phyloP scores from a whole-genome alignment of 768 basidiomycete species.

The Gymnopilus dilepis region DNA sequence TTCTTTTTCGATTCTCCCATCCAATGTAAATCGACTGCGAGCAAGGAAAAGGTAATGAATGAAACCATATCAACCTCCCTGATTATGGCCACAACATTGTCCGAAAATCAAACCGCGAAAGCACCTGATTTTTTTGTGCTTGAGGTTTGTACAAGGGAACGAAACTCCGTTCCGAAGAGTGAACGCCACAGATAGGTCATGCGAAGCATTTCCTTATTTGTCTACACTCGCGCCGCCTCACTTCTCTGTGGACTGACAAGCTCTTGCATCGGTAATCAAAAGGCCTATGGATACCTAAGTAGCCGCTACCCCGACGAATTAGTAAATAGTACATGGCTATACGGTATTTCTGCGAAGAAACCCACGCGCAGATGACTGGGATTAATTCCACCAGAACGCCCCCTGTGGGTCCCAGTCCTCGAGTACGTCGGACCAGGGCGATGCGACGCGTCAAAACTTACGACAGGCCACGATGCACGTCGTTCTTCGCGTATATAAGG shows the following conservation, averaged over 20 bases:
- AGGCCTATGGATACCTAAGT: background rate
- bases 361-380: background rate
- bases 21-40: background rate
- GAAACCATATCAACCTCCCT: background rate
- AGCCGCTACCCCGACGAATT: background rate
- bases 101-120: too few relatives aligned
- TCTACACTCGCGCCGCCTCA: background rate
- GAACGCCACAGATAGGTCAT: conserved; percentile 6
- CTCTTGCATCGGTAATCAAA: background rate
- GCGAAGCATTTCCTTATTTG: background rate
- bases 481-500: background rate
- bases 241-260: background rate
- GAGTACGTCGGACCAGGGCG: background rate
- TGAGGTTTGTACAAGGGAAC: background rate
- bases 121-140: too few relatives aligned
- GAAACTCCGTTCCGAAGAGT: background rate
- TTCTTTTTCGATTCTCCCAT: background rate
- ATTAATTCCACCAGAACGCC: background rate
- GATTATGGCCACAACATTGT: background rate
- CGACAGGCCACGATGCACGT: conserved; percentile 5
- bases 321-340: background rate
- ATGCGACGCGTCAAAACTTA: conserved; percentile 1
- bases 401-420: background rate
- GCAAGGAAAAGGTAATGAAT: background rate
- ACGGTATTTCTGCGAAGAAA: background rate